Evolutionary conservation across 1,284 basidiomycete species (phyloP), one percentile per base, ranked within the genome.

Genomic region (Marasmius fiardii): DNA sequence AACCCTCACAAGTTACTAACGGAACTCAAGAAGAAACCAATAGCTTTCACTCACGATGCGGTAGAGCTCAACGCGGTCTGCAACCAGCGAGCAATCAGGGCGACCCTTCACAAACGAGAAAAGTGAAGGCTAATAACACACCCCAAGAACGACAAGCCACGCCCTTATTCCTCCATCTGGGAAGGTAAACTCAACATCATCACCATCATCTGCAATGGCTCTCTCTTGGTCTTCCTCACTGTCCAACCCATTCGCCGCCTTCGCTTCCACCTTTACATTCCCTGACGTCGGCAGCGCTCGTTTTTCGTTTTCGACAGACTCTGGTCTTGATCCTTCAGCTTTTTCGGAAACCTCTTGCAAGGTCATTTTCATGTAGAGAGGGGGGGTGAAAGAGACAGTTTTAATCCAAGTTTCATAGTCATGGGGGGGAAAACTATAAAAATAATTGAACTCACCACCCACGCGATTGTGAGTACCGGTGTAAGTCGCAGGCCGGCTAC

Each of bases 61-160:
- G 31, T 26, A n/a, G 26, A 33, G 21, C 28, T 14, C 10, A 43
- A 41, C n/a, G 23, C 31, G 12, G 47, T 33, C 47, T 49, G 26
- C 16, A 51, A 51, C 18, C 3, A 20, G 18, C n/a, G n/a, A n/a
- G n/a, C n/a, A 50, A 21, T 43, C 3, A 28, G 28, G 49, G n/a
- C 16, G 8, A 20, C 48, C 20, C 23, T 6, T 26, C 20, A 35
- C 8, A n/a, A 24, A 16, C 16, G 23, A 31, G n/a, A 54, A 34
- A 21, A 51, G 24, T 11, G 49, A 21, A 31, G 7, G 35, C 21
- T 28, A 14, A 31, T 1, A 18, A 47, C 54, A 14, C 50, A 55
- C 54, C 20, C 55, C 55, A 24, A 56, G 28, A 21, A 56, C 50
- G 8, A 56, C 39, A 7, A 47, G 43, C 55, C 55, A 56, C 7